Evolutionary conservation across 1,284 basidiomycete genomes (phyloP).

Genomic region (Salmacisia buchloeana): DNA sequence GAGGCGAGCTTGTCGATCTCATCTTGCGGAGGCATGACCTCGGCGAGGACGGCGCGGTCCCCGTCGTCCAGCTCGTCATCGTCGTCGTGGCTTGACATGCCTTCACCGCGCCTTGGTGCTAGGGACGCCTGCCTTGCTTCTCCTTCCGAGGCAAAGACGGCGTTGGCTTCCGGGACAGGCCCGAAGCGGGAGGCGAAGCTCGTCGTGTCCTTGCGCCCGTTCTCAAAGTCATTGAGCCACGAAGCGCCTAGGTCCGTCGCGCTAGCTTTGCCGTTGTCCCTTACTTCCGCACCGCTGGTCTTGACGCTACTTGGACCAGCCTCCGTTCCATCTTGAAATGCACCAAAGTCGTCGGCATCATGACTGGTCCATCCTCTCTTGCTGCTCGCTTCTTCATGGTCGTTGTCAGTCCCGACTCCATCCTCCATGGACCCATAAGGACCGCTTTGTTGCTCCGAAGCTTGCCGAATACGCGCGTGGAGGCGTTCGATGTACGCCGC

Average conservation of each 20-base stretch:
- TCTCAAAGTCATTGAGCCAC: not conserved
- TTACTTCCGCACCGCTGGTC: not conserved
- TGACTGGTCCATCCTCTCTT: not conserved
- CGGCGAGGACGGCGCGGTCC: not conserved
- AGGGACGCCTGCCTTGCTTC: not conserved
- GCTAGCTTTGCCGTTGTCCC: not conserved
- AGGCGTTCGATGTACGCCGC: not conserved
- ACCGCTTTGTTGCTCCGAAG: too few relatives aligned
- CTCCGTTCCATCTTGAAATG: not conserved
- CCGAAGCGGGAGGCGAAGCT: not conserved
- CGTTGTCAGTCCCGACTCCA: not conserved
- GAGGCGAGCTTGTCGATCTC: not conserved
- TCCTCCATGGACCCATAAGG: too few relatives aligned
- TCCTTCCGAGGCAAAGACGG: not conserved
- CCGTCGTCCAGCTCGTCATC: not conserved
- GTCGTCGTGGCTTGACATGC: not conserved
- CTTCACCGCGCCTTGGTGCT: too few relatives aligned
- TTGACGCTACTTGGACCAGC: not conserved
- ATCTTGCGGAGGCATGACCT: not conserved
- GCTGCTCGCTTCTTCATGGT: not conserved
- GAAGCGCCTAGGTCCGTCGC: not conserved
- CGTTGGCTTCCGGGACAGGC: not conserved
- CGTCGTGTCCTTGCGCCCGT: not conserved
- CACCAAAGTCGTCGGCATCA: not conserved
- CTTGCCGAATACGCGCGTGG: not conserved